Evolutionary conservation across 1,284 basidiomycete species (phyloP), one percentile per base, ranked within the genome.

Genomic region (Naganishia liquefaciens): DNA sequence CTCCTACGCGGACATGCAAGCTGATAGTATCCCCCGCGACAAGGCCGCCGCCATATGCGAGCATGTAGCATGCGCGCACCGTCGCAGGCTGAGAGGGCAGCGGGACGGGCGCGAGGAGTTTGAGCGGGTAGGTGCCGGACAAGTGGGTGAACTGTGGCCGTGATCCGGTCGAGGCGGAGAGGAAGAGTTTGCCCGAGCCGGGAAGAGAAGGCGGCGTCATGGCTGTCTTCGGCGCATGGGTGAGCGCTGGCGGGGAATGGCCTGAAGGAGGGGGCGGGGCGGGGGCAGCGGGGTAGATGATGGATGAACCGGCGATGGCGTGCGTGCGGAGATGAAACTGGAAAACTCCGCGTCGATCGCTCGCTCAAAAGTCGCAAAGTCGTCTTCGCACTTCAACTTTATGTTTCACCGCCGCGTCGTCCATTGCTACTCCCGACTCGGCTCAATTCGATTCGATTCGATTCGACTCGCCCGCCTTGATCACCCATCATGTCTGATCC

Each of bases 1-100:
- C 40, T 39, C 85, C 85, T 0, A 96, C 84, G 50, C 86, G 80
- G 19, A 89, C 84, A 21, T 81, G 76, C 3, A 97, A 77, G 52
- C 83, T 78, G 43, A 96, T 82, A 43, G 81, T 78, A 79, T 99
- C 95, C 0, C 94, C 94, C 5, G 88, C 86, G 30, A 99, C 91
- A 5, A 98, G 84, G 0, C 95, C 95, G 15, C 95, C 95, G 1
- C 95, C 95, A 71, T 98, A 98, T 25, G 87, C 87, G 60, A 97
- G 80, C 30, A 92, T 81, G 74, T 97, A 98, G 23, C 88, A 85
- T 53, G 89, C 81, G 6, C 85, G 87, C 17, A 93, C 64, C 58
- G 76, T 68, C 7, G 73, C 57, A 0, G 78, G 77, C 65, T 79
- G 74, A 10, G 79, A 76, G 23, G 77, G 75, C 1, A 79, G 70